Evolutionary conservation across 2,329 filamentous ascomycete genomes (phyloP).

Genomic region (Metarhizium anisopliae): DNA sequence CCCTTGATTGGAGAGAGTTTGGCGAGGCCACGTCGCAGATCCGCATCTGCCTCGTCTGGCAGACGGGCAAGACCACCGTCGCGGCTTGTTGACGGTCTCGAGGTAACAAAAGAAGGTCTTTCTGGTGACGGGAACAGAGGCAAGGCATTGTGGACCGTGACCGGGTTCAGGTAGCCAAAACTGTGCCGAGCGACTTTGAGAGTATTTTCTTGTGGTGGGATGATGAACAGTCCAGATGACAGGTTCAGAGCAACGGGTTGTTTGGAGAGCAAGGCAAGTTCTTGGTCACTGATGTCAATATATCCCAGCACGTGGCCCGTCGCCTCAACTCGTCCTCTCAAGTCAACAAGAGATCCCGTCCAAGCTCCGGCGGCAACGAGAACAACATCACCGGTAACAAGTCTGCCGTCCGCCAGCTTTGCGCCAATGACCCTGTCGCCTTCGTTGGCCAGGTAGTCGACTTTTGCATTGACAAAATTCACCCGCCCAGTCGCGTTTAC

Average conservation of each 20-base stretch:
- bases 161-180: slow-evolving; percentile 56
- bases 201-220: slow-evolving; percentile 53
- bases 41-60: slow-evolving; percentile 50
- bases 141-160: slow-evolving; percentile 24
- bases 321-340: slow-evolving; percentile 66
- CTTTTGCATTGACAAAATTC: slow-evolving; percentile 42
- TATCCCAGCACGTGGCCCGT: slow-evolving; percentile 79
- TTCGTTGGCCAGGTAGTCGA: slow-evolving; percentile 30
- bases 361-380: slow-evolving; percentile 83
- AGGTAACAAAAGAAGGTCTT: slow-evolving; percentile 22
- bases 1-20: slow-evolving; percentile 49
- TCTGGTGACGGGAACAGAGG: slow-evolving; percentile 18
- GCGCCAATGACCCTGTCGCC: slow-evolving; percentile 45
- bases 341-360: slow-evolving; percentile 69
- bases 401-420: slow-evolving; percentile 22
- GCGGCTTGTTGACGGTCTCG: slow-evolving; percentile 25
- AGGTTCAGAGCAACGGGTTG: slow-evolving; percentile 70
- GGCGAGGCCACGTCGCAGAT: slow-evolving; percentile 51
- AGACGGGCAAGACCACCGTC: slow-evolving; percentile 37
- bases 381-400: slow-evolving; percentile 56
- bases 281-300: slow-evolving; percentile 60
- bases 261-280: slow-evolving; percentile 54
- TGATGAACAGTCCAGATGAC: slow-evolving; percentile 62
- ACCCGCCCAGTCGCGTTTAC: slow-evolving; percentile 48
- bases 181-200: slow-evolving; percentile 64